Evolutionary conservation across 805 yeast genomes (phyloP).

Genomic region (Saccharomycopsis fibuligera): DNA sequence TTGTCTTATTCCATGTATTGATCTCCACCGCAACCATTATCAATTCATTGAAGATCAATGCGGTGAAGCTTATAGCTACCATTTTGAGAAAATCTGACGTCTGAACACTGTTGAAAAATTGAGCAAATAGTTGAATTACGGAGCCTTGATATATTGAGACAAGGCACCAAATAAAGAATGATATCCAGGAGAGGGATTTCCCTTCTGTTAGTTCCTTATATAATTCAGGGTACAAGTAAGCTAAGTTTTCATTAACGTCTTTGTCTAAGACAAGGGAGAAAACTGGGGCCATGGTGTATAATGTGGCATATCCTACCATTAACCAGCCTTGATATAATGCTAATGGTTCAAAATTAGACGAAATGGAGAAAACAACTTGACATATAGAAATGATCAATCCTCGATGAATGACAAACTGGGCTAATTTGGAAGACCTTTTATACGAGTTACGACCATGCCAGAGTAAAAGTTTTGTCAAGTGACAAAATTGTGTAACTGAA

Average conservation of each 20-base stretch:
- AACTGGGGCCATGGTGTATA: conserved; percentile 97
- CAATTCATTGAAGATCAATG: conserved; percentile 76
- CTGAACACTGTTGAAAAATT: conserved; percentile 60
- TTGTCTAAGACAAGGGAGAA: conserved; percentile 86
- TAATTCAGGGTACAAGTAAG: conserved; percentile 87
- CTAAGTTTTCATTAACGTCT: conserved; percentile 85
- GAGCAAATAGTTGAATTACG: conserved; percentile 78
- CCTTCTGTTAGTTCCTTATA: conserved; percentile 90
- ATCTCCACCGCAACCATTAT: conserved; percentile 91
- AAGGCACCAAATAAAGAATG: conserved; percentile 87
- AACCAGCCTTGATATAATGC: conserved; percentile 95
- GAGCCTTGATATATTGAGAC: conserved; percentile 89
- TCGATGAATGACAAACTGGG: conserved; percentile 95
- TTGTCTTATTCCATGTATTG: conserved; percentile 80
- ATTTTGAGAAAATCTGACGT: conserved; percentile 50
- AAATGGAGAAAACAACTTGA: conserved; percentile 86
- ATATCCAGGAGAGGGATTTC: conserved; percentile 73
- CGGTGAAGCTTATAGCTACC: conserved; percentile 84
- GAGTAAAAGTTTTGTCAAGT: conserved; percentile 72
- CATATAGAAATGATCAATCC: conserved; percentile 91
- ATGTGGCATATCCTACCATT: conserved; percentile 97
- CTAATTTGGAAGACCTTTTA: conserved; percentile 88
- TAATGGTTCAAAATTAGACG: conserved; percentile 85
- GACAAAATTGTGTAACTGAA: conserved; percentile 86
- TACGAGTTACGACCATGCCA: conserved; percentile 99